Evolutionary conservation across 306 rosid species (phyloP), one percentile per base, ranked within the genome.

Genomic region (Clitoria ternatea): DNA sequence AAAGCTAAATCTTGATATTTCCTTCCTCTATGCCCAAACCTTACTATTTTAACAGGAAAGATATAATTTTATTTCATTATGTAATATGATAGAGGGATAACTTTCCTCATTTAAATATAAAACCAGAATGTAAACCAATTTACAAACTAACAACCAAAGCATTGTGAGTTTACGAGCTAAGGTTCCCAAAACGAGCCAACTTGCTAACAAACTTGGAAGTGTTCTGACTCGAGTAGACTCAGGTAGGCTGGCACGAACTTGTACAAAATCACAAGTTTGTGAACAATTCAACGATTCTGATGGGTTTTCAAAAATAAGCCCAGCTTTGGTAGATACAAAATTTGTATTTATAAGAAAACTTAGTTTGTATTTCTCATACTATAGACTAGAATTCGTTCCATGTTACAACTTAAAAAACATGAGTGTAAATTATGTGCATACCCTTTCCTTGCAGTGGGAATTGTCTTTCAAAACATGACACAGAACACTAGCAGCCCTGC

Each of bases 401-500:
- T 26, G 39, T 23, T 15, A 70, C 17, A 39, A 24, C 14, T 15
- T 55, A 40, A 54, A n/a, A 32, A 45, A 29, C 50, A 65, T 59
- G 39, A 73, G 45, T 42, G 47, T 19, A 24, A 44, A 60, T 19
- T 20, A 45, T 29, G 39, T 26, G 65, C 84, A 61, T 87, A 91
- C 97, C 97, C 84, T 85, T 80, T 89, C 96, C 86, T 91, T 91
- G 93, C 96, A 85, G 44, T 79, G 90, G 69, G 52, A 74, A 72
- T 91, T 89, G 82, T 85, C 90, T 80, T 84, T 83, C 73, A 91
- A 80, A 57, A 89, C 79, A 78, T 89, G 90, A 45, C 96, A 79
- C 43, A 91, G 93, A 77, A 91, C 97, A 77, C 91, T 85, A 44
- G 96, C 96, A 67, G 97, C 97, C 79, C 97, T 87, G 85, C 91